phyloP scores from a whole-genome alignment of 2,329 filamentous ascomycete species.

The Cladobotryum protrusum region DNA sequence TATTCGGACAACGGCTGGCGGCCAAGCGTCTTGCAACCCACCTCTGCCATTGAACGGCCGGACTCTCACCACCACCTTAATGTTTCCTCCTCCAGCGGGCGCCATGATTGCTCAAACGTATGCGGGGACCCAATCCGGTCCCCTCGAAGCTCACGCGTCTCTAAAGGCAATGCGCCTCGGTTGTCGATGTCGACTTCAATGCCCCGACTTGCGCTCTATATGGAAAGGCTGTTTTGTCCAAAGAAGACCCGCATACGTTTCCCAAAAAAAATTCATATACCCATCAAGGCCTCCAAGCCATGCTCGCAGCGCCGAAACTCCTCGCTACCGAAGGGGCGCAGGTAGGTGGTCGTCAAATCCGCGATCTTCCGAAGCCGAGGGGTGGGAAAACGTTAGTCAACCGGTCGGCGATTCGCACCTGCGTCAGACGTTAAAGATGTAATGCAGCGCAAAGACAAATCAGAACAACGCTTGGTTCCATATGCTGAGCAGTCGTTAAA shows the following conservation, averaged over 20 bases:
- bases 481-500: not conserved
- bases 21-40: conserved; percentile 47
- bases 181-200: conserved; percentile 5
- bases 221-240: not conserved
- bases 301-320: conserved; percentile 8
- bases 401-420: not conserved
- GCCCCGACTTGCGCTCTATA: conserved; percentile 2
- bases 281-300: conserved; percentile 14
- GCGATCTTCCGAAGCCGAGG: conserved; percentile 5
- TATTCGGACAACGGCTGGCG: not conserved
- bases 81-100: conserved; percentile 78
- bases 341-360: conserved; percentile 1
- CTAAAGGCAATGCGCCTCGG: conserved; percentile 21
- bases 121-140: conserved; percentile 32
- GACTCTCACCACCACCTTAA: conserved; percentile 98
- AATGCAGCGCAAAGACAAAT: not conserved
- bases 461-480: no score
- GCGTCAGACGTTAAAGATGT: conserved; percentile 2
- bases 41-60: conserved; percentile 95
- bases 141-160: conserved; percentile 22
- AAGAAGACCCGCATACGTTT: conserved; percentile 4
- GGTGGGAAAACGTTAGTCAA: not conserved
- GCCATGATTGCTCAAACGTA: conserved; percentile 29
- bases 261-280: not conserved
- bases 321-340: not conserved